These are phyloP conservation scores for Candida sanyiensis DNA, from an alignment of 805 yeast genomes.

Conservation along the genomic window DNA sequence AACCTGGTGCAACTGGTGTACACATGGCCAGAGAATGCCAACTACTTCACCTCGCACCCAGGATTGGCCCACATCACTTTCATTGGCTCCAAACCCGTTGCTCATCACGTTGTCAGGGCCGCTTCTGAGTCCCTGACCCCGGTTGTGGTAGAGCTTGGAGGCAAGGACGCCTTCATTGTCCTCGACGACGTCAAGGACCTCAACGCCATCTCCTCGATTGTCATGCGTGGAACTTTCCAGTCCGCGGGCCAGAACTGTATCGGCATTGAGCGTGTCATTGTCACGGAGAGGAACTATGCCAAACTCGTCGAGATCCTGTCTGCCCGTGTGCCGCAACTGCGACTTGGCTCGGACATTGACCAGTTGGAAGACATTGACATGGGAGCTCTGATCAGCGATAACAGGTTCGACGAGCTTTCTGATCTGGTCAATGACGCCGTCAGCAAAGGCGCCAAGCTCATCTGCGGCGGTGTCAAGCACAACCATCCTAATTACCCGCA, in stretches of 20 bases:
- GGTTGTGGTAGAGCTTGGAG: slow-evolving; percentile 93
- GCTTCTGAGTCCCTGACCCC: slow-evolving; percentile 90
- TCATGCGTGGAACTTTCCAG: slow-evolving; percentile 94
- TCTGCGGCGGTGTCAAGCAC: slow-evolving; percentile 77
- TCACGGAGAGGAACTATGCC: slow-evolving; percentile 65
- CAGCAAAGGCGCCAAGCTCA: slow-evolving; percentile 67
- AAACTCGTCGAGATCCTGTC: slow-evolving; percentile 50
- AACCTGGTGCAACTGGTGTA: slow-evolving; percentile 82
- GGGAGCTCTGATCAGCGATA: slow-evolving; percentile 90
- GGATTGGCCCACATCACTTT: slow-evolving; percentile 85
- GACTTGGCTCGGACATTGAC: slow-evolving; percentile 90
- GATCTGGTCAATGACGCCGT: slow-evolving; percentile 69
- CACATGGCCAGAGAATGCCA: slow-evolving; percentile 87
- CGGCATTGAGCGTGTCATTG: slow-evolving; percentile 92
- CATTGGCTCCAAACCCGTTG: slow-evolving; percentile 93
- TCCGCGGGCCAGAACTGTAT: slow-evolving; percentile 98
- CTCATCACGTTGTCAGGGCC: slow-evolving; percentile 76
- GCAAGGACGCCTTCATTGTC: slow-evolving; percentile 87
- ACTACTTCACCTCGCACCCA: slow-evolving; percentile 77
- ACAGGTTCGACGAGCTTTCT: slow-evolving; percentile 66
- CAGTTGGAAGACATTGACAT: slow-evolving; percentile 86
- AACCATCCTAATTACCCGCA: slow-evolving; percentile 90
- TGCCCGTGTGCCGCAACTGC: slow-evolving; percentile 51
- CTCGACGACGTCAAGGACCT: slow-evolving; percentile 70
- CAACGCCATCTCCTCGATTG: slow-evolving; percentile 60